Evolutionary conservation across 768 basidiomycete species (phyloP).

Genomic region (Ramaria sp.): DNA sequence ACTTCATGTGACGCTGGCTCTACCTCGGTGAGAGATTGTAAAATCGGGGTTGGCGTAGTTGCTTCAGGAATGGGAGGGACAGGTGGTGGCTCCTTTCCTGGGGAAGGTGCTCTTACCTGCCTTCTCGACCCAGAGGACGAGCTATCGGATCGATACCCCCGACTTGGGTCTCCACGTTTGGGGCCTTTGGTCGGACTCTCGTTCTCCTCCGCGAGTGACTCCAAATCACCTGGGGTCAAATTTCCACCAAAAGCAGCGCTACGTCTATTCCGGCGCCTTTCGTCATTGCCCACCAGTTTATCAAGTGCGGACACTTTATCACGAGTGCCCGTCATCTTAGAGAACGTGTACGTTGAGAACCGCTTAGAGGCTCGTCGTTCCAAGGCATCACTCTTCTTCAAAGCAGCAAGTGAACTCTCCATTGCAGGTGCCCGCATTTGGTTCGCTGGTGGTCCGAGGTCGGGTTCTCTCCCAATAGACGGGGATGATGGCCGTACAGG

Average conservation of each 20-base stretch:
- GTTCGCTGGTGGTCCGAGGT: background rate
- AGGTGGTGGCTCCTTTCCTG: slow-evolving; percentile 20
- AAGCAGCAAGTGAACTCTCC: slow-evolving; percentile 74
- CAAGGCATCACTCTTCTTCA: slow-evolving; percentile 77
- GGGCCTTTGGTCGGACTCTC: slow-evolving; percentile 35
- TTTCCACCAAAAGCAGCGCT: slow-evolving; percentile 47
- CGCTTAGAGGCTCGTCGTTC: slow-evolving; percentile 92
- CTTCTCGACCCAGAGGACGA: slow-evolving; percentile 1
- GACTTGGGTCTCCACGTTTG: slow-evolving; percentile 14
- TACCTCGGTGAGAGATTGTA: background rate
- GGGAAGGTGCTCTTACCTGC: slow-evolving; percentile 14
- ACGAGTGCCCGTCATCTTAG: slow-evolving; percentile 70
- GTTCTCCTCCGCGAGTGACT: slow-evolving; percentile 61
- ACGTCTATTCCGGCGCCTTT: slow-evolving; percentile 42
- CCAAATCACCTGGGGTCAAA: slow-evolving; percentile 57
- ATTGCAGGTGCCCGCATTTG: slow-evolving; percentile 48
- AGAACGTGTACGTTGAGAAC: slow-evolving; percentile 89
- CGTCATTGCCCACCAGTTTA: slow-evolving; percentile 21
- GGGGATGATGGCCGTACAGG: background rate
- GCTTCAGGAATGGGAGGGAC: slow-evolving; percentile 24
- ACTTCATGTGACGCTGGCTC: slow-evolving; percentile 7
- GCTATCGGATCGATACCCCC: slow-evolving; percentile 11
- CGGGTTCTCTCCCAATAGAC: background rate
- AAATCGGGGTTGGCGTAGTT: slow-evolving; percentile 11
- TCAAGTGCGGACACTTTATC: slow-evolving; percentile 27